Conservation (phyloP, 345 rosid species). For the Gossypium rotundifolium region DNA sequence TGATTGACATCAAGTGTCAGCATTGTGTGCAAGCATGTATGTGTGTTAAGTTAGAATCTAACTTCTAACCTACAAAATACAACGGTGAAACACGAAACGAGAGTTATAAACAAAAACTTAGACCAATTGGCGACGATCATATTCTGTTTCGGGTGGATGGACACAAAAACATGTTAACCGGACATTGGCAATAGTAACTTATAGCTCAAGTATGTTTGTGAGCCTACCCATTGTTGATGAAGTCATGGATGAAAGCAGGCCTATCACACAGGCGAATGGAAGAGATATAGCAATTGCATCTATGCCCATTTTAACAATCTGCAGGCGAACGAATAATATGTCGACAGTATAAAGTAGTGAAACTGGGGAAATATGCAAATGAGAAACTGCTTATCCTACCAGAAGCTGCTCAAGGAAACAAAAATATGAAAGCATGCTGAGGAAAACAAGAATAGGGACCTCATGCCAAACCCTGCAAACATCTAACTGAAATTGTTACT, state of each 20-base stretch:
- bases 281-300: conserved; percentile 86
- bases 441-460: conserved; percentile 68
- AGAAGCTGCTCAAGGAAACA: conserved; percentile 92
- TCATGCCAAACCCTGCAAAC: conserved; percentile 82
- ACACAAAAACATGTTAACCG: neutral
- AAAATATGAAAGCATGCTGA: conserved; percentile 91
- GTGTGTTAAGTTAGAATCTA: neutral
- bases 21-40: neutral
- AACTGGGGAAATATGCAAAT: neutral
- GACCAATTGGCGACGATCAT: neutral
- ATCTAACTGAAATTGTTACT: conserved; percentile 8
- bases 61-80: neutral
- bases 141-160: neutral
- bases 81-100: neutral
- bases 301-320: conserved; percentile 76
- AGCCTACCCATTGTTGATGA: conserved; percentile 86
- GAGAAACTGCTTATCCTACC: conserved; percentile 35
- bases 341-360: neutral
- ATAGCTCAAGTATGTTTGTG: neutral
- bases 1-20: neutral
- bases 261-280: conserved; percentile 80
- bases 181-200: neutral
- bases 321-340: conserved; percentile 13
- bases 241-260: conserved; percentile 82
- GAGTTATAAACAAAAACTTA: neutral